Percentiles rank a stretch among this genome's conserved stretches.
Evolutionary conservation across 2,329 filamentous ascomycete genomes (phyloP).

Genomic region (Ophiostoma sp.): DNA sequence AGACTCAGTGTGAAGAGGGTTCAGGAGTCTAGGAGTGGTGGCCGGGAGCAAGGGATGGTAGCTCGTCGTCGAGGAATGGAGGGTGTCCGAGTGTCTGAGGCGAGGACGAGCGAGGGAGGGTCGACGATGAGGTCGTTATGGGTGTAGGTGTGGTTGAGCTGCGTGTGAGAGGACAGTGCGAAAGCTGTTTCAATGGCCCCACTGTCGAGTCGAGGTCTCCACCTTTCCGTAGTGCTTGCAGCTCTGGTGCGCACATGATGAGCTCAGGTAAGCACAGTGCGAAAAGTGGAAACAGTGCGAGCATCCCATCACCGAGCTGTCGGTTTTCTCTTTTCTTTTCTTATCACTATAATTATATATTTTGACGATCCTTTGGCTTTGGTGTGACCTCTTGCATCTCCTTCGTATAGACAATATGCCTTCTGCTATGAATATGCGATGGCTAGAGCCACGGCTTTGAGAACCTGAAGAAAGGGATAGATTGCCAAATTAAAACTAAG

Average conservation of each 20-base stretch:
- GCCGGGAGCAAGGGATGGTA: constrained; percentile 9
- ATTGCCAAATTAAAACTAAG: too few relatives aligned
- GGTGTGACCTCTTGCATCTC: too few relatives aligned
- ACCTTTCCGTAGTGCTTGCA: neutral
- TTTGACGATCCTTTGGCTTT: too few relatives aligned
- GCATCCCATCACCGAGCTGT: neutral
- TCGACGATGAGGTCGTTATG: neutral
- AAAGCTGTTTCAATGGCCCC: neutral
- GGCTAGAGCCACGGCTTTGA: too few relatives aligned
- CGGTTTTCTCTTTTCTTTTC: neutral
- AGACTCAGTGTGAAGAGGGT: neutral
- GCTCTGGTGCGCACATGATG: too few relatives aligned
- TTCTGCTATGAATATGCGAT: too few relatives aligned
- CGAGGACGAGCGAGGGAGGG: neutral
- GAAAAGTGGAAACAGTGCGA: neutral
- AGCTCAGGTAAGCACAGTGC: neutral
- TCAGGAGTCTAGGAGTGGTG: neutral
- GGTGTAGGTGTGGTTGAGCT: neutral
- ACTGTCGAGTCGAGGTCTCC: neutral
- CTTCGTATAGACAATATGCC: too few relatives aligned
- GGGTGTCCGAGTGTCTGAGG: constrained; percentile 12
- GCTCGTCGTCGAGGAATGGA: neutral
- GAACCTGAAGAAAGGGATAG: too few relatives aligned
- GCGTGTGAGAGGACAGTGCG: constrained; percentile 8
- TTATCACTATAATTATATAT: too few relatives aligned